Evolutionary conservation across 2,329 filamentous ascomycete genomes (phyloP), one percentile per base, ranked within the genome.

Genomic region (Scedosporium minutisporum): DNA sequence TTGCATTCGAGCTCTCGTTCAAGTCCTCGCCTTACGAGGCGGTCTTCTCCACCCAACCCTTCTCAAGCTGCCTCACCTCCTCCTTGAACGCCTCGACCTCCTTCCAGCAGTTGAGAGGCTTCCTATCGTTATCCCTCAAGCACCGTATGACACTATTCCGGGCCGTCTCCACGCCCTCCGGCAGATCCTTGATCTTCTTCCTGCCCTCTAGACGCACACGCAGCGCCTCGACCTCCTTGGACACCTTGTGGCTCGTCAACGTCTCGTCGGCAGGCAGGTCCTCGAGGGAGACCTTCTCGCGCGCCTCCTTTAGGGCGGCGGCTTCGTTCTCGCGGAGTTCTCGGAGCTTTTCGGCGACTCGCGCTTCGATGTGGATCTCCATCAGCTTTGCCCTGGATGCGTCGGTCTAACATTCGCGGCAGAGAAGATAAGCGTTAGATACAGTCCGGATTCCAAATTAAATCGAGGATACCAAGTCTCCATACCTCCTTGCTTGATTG

Each of bases 51-150:
- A 97, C 91, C 85, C 96, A 97, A 27, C 81, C 82, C 76, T 86
- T 88, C 83, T 97, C 93, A 76, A 97, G 75, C 78, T 85, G 86
- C 68, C 89, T 86, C 60, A 97, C 93, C 81, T 96, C 91, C 69
- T 84, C 83, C 84, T 93, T 96, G 76, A 97, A 97, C 21, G 80
- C 81, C 78, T 96, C 89, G 25, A 97, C 91, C 83, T 97, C 92
- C 76, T 87, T 83, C 89, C 90, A 97, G 82, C 93, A 97, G 79
- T 97, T 90, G 72, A 97, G 79, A 73, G 93, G 93, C 74, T 91
- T 84, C 66, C 91, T 82, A 76, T 97, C 93, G 74, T 97, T 88
- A 71, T 88, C 82, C 65, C 89, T 81, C 79, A 97, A 79, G 74
- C 93, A 97, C 69, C 84, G 82, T 66, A 95, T 85, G 63, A 97